Conservation (phyloP, 805 yeast species). For the Candida bentonensis region DNA sequence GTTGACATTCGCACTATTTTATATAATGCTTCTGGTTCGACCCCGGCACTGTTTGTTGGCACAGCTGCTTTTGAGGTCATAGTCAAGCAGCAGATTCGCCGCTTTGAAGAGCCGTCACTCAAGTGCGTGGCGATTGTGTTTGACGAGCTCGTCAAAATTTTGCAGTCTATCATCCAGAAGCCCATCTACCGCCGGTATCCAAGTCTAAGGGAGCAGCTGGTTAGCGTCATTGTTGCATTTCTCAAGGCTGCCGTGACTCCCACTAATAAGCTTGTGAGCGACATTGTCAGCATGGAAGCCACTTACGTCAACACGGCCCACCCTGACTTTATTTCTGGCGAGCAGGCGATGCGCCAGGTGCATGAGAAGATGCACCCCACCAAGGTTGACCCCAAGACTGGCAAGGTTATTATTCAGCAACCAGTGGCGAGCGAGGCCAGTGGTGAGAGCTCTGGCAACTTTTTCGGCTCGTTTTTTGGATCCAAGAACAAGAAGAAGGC, state of each 20-base stretch:
- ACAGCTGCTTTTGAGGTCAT: slow-evolving; percentile 94
- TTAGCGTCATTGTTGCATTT: slow-evolving; percentile 64
- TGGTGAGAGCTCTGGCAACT: slow-evolving; percentile 50
- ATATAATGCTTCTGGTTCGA: slow-evolving; percentile 92
- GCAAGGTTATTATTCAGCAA: slow-evolving; percentile 51
- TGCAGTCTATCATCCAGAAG: slow-evolving; percentile 69
- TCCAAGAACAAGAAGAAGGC: slow-evolving; percentile 86
- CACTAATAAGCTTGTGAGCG: slow-evolving; percentile 72
- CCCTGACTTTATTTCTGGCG: slow-evolving; percentile 89
- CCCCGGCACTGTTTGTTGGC: slow-evolving; percentile 93
- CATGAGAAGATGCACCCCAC: slow-evolving; percentile 74
- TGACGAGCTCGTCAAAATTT: slow-evolving; percentile 86
- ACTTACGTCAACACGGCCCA: slow-evolving; percentile 96
- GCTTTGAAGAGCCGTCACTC: slow-evolving; percentile 87
- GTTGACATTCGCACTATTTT: slow-evolving; percentile 91
- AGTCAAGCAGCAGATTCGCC: slow-evolving; percentile 81
- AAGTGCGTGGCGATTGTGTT: slow-evolving; percentile 82
- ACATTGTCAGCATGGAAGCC: slow-evolving; percentile 75
- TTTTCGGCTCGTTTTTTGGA: slow-evolving; percentile 91
- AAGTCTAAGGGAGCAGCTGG: slow-evolving; percentile 71
- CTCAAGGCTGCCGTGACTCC: slow-evolving; percentile 71
- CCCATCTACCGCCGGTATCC: slow-evolving; percentile 85
- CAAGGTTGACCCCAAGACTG: slow-evolving; percentile 78
- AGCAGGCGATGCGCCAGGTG: slow-evolving; percentile 87
- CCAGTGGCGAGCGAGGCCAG: slow-evolving; percentile 19